Base-by-base conservation (phyloP, 2,329 filamentous ascomycete genomes). In the Ceratocystis destructans region DNA sequence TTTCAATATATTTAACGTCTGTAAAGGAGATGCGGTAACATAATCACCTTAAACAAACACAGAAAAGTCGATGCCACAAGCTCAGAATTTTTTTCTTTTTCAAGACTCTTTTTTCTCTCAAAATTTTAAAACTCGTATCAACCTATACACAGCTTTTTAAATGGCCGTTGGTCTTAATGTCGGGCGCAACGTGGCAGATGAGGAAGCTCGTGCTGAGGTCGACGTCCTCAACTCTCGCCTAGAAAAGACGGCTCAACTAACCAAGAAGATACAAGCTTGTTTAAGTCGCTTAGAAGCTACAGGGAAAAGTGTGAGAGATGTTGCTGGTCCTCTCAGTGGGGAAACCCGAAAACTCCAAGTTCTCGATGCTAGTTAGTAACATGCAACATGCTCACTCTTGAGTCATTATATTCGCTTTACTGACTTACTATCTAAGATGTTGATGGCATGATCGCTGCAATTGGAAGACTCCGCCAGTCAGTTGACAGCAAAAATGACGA, bases 181-280 rank as follows among this genome's bases (percentile, higher is more conserved):
- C n/a, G 66, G 59, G 69, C 77, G 79, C 65, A 79, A 82, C 72
- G 79, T 81, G 41, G 77, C 81, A 64, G 85, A 88, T 71, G 85
- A 88, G 73, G 85, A 88, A 75, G 83, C 85, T 57, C 79, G 84
- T 67, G 85, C 85, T 59, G 85, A 88, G 74, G 85, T 88, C 65
- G 85, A 88, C 70, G 85, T 88, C 37, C 78, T 88, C 61, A 87
- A 86, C 71, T 87, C 85, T 65, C 80, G 85, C 48, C 84, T 97
- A 69, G 90, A 95, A 71, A 97, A 96, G 82, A 95, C 95, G 71
- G 88, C 91, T 68, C 85, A 90, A 73, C 82, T 97, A 74, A 96
- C 91, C 41, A 96, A 94, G 79, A 96, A 96, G 79, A 96, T 99
- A 66, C 89, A 96, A 76, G 87, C 89, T 33, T 96, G 90, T 64